phyloP scores from a whole-genome alignment of 306 rosid genomes.

The Prunus mira region DNA sequence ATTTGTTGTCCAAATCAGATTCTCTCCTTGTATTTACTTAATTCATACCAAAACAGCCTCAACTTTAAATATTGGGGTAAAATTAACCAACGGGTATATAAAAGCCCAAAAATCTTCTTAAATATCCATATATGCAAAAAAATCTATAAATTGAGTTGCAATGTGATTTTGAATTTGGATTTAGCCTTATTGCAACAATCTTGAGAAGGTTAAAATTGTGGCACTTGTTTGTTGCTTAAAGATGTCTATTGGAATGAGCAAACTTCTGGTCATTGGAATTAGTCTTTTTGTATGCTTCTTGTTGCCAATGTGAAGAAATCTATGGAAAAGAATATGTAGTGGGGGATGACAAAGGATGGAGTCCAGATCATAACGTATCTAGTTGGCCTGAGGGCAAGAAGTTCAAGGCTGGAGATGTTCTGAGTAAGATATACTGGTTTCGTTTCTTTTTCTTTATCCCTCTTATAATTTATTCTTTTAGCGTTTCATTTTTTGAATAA shows the following conservation, averaged over 20 bases:
- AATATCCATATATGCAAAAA: too few relatives aligned
- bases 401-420: background rate
- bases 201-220: background rate
- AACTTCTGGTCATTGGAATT: background rate
- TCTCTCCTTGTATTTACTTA: too few relatives aligned
- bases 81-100: too few relatives aligned
- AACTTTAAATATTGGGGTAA: too few relatives aligned
- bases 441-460: background rate
- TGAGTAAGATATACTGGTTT: background rate
- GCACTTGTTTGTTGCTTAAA: background rate
- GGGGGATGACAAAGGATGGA: background rate
- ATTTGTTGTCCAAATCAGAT: too few relatives aligned
- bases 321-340: background rate
- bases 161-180: background rate
- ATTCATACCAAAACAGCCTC: too few relatives aligned
- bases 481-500: background rate
- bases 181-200: background rate
- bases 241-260: background rate
- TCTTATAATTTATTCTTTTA: background rate
- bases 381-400: background rate
- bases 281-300: background rate
- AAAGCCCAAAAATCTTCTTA: too few relatives aligned
- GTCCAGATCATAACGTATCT: background rate
- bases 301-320: background rate
- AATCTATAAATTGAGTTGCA: background rate